Evolutionary conservation across 805 yeast genomes (phyloP), one percentile per base, ranked within the genome.

Genomic region (Starmerella kuoi): DNA sequence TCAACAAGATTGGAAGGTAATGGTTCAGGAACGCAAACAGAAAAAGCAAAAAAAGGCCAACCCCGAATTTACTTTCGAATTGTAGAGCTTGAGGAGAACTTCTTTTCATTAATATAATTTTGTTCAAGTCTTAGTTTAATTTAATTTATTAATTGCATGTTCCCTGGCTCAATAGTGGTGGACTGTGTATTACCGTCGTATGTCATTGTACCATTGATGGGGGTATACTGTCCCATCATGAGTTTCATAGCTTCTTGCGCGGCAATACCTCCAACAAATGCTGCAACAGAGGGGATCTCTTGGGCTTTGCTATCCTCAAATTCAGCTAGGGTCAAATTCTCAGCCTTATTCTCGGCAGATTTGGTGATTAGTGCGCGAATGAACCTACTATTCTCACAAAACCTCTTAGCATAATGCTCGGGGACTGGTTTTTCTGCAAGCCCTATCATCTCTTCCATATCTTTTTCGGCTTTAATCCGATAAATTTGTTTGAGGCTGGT

Each of bases 1-100:
- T 2, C 72, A 68, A 40, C 71, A 66, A 32, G 97, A 91, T 61
- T 91, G 97, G 98, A 91, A 91, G 61, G 87, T 80, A 24, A 55
- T 79, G 20, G 79, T 88, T 1, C 64, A 74, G 48, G 71, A 72
- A 37, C 76, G 69, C 47, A 87, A 84, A 57, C 75, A 69, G 60
- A 67, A 67, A 49, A 79, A 76, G 59, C 54, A 80, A 33, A 40
- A 42, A 39, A 30, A 22, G 3, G n/a, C 38, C 5, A 46, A 35
- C 21, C 42, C 47, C 14, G 45, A 34, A 3, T 45, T 46, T 24
- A 30, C 41, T 5, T 46, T 46, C 32, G 49, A 46, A 3, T n/a
- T 37, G 27, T 44, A 23, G 28, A 37, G 5, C 15, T 20, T 11
- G 21, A 42, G 28, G 6, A 26, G 8, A 8, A 11, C 27, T 12